Base-by-base conservation (phyloP, 768 basidiomycete genomes). In the Boletus vinaceobasis region DNA sequence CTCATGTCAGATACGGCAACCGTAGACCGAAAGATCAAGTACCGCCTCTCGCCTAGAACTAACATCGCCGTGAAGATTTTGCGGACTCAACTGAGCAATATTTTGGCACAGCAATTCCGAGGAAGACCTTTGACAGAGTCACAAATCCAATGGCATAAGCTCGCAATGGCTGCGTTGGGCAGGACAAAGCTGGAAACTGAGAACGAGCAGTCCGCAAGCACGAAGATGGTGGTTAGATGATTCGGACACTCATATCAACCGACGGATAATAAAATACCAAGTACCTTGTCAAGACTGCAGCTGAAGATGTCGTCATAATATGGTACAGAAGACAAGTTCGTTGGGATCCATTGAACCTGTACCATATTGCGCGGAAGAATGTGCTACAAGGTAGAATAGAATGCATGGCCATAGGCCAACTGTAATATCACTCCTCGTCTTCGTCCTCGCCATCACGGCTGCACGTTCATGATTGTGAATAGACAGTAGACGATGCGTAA, bases 1-100 rank as follows among this genome's bases (percentile, higher is more conserved):
- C 75, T 88, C 27, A 73, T 83, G 36, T 85, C 94, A 1, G 77
- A 87, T 50, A 78, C 80, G n/a, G 77, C 83, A 10, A 77, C 82
- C 48, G 78, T 98, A 54, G 96, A 98, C 71, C 86, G 91, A 51
- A 97, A 93, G 74, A 78, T 94, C 71, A 84, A 79, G 60, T 90
- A 87, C 68, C 80, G 77, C 36, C 68, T 90, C 14, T 60, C 82
- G 1, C 83, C 91, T 1, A 93, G 87, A 73, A 74, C 86, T 1
- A 84, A 83, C 53, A 66, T 93, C 43, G 93, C 93, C 5, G 76
- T 98, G 61, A 94, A 95, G 68, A 68, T 81, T 52, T 76, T 98
- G 33, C 86, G 94, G 23, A 75, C 73, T 21, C 84, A 87, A 48
- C 71, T 96, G 44, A 72, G 70, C 17, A 67, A 66, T 4, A 75